These are phyloP conservation scores for Articulospora tetracladia DNA, from an alignment of 495 filamentous ascomycete genomes.

Conservation along the genomic window DNA sequence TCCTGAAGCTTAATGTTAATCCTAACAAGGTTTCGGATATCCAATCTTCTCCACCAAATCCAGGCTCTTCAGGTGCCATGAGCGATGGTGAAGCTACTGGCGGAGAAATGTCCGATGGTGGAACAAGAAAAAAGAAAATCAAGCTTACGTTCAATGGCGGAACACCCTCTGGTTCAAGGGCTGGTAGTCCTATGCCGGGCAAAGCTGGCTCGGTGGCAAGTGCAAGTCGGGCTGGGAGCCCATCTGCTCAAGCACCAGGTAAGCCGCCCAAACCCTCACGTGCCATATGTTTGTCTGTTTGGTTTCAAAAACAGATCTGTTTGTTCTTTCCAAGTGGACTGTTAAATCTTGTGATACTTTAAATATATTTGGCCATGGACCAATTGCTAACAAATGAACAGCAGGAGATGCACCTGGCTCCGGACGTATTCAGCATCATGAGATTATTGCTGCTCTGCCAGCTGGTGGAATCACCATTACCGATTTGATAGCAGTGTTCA, in stretches of 20 bases:
- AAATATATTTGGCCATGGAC: no score
- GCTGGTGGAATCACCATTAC: constrained; percentile 53
- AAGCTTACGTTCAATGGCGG: constrained; percentile 44
- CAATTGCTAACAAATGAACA: no score
- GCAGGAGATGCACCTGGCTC: background rate
- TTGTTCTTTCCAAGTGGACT: background rate
- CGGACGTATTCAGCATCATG: constrained; percentile 58
- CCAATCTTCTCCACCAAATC: constrained; percentile 32
- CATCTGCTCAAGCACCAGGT: constrained; percentile 35
- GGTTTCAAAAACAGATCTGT: no score
- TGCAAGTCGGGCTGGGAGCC: constrained; percentile 50
- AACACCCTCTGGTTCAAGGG: constrained; percentile 25
- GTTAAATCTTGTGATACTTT: no score
- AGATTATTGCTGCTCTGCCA: constrained; percentile 67
- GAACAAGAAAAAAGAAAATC: constrained; percentile 48
- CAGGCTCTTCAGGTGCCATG: constrained; percentile 62
- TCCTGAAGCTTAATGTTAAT: constrained; percentile 34
- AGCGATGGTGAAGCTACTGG: constrained; percentile 79
- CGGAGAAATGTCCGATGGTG: constrained; percentile 70
- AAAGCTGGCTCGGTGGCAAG: constrained; percentile 18
- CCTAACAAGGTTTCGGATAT: constrained; percentile 35
- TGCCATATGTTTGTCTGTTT: no score
- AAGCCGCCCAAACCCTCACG: no score
- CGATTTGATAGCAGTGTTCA: constrained; percentile 59
- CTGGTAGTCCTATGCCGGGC: constrained; percentile 38